Evolutionary conservation across 306 rosid species (phyloP).

Genomic region (Medicago arabica): DNA sequence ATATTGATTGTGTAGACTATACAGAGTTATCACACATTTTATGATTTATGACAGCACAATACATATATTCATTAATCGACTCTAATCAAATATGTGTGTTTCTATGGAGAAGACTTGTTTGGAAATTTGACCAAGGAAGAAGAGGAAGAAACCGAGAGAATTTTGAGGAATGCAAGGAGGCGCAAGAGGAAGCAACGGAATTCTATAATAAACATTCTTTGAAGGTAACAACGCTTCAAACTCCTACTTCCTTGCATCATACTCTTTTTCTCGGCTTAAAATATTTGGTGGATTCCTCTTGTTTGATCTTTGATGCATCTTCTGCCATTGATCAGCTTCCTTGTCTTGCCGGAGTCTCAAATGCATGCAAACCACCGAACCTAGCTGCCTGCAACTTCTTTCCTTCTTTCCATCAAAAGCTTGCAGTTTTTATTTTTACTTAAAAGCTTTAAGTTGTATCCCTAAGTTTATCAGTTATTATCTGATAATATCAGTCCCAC

Average conservation of each 20-base stretch:
- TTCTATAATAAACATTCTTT: conserved; percentile 63
- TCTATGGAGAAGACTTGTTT: conserved; percentile 48
- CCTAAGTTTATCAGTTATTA: background rate
- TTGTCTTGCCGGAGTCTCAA: background rate
- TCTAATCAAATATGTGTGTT: conserved; percentile 23
- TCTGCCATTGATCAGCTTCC: conserved; percentile 6
- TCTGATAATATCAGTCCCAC: background rate
- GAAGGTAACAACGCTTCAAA: conserved; percentile 59
- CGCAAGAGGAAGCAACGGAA: conserved; percentile 74
- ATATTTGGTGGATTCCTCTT: background rate
- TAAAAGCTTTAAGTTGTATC: background rate
- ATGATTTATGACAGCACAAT: conserved; percentile 7
- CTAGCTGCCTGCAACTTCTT: background rate
- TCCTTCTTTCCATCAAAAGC: background rate
- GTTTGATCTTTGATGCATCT: conserved; percentile 2
- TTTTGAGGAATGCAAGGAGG: conserved; percentile 85
- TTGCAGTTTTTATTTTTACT: no score
- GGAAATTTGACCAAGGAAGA: conserved; percentile 59
- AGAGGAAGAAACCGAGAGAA: conserved; percentile 72
- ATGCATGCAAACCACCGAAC: background rate
- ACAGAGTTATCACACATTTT: background rate
- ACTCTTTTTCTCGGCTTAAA: background rate
- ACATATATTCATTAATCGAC: background rate
- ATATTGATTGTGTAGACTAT: background rate
- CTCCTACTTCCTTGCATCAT: conserved; percentile 25